Base-by-base conservation (phyloP, 345 rosid species). In the Ceriops tagal region DNA sequence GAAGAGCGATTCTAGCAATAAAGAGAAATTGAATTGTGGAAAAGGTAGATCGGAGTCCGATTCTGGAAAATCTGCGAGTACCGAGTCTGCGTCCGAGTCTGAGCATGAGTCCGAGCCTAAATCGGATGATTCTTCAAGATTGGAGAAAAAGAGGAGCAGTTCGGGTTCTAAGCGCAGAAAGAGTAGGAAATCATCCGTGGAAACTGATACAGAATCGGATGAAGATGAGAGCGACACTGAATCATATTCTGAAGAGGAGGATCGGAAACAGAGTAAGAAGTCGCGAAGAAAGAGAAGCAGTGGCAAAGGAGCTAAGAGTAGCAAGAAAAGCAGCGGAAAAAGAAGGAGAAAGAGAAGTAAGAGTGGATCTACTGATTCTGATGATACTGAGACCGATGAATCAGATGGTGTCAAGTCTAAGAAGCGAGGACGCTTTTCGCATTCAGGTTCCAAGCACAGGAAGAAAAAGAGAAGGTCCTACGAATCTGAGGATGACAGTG, bases 161-260 rank as follows among this genome's bases (percentile, higher is more conserved):
- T 76, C 62, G 28, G 71, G 70, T 63, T 81, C 82, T 26, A 83
- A 71, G 64, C 74, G 64, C 11, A 74, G 72, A 27, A 43, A 43
- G 74, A 58, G 74, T 21, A 77, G 67, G 53, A 80, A 55, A 64
- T 62, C 67, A 52, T 69, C 64, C 0, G 10, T 0, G 21, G 68
- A 73, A 52, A 71, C 71, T 26, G 84, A 66, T 39, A 83, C 79
- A 47, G 89, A 81, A 56, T 77, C 87, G 15, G 88, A 70, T 59
- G 75, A 82, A 37, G 86, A 72, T 64, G 89, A 53, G 65, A 81
- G 80, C 37, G 89, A 77, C 57, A 81, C 81, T 52, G 81, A 79
- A 30, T 79, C 86, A 0, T 89, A 77, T 26, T 83, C 71, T 31
- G 87, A 78, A 68, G 83, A 56, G 55, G 66, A 56, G 53, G 66